Conservation (phyloP, 345 rosid species). For the Geranium rotundifolium region DNA sequence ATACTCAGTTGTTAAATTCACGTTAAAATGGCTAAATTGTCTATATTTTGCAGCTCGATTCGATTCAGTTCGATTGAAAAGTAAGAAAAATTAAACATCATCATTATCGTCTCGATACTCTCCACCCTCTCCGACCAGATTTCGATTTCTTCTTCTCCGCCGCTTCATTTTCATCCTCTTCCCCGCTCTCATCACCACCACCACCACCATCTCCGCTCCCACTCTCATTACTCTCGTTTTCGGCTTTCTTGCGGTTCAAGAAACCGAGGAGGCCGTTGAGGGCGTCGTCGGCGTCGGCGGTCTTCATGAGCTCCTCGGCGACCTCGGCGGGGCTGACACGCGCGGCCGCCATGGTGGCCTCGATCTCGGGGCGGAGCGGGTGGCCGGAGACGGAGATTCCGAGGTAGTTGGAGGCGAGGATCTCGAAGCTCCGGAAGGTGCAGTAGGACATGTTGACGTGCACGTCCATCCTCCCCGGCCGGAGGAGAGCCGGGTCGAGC, state of each 20-base stretch:
- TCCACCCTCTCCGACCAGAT: no score
- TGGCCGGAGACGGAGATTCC: constrained; percentile 20
- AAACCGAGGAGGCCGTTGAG: constrained; percentile 30
- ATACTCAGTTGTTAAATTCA: no score
- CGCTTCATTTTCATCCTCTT: no score
- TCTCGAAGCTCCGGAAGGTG: constrained; percentile 35
- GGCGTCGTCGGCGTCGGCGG: constrained; percentile 33
- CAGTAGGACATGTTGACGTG: constrained; percentile 67
- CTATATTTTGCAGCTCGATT: no score
- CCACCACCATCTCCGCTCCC: no score
- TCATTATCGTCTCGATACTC: no score
- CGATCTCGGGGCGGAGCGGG: not conserved
- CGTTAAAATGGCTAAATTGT: no score
- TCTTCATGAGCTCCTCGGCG: constrained; percentile 28
- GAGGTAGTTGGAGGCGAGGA: constrained; percentile 36
- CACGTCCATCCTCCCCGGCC: constrained; percentile 79
- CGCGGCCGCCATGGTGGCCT: not conserved
- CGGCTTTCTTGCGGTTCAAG: not conserved
- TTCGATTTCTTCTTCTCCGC: no score
- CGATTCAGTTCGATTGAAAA: no score
- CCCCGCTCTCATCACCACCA: no score
- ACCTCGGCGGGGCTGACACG: not conserved
- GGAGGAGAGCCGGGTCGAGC: constrained; percentile 52
- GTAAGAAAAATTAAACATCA: no score
- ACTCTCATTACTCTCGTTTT: no score